Base-by-base conservation (phyloP, 2,329 filamentous ascomycete species). In the Beauveria varroae region DNA sequence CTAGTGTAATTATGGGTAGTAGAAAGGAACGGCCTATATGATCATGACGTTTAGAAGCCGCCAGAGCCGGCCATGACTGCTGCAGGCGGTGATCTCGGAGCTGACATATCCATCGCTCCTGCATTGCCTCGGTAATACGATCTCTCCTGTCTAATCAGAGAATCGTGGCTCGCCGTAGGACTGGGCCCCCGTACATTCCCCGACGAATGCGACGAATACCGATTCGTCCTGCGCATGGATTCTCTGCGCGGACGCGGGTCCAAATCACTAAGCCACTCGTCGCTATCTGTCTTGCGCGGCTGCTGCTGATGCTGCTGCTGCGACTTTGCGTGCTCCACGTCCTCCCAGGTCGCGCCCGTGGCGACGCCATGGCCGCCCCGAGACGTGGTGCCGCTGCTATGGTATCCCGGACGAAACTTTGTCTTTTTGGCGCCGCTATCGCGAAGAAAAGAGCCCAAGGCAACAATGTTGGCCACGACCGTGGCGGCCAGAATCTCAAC, bases 401-500 rank as follows among this genome's bases (percentile, higher is more conserved):
- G 68, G 22, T 67, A 83, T 28, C 81, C 81, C 63, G 83, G 80
- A 62, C 87, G 87, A 76, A 89, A 97, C 71, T 90, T 93, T 62
- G 81, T 81, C 74, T 93, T 95, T 78, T 96, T 97, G 49, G 90
- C 80, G 34, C 93, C 93, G 60, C 90, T 85, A 71, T 96, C 93
- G 8, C 93, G 84, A 16, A 96, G 85, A 70, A 96, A 97, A 0
- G 91, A 95, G 4, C 93, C 93, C 0, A 97, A 84, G 1, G 96
- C 89, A 24, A 97, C 81, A 1, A 88, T 86, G 71, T 97, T 97
- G 14, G 92, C 90, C 1, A 95, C 90, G 0, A 85, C 84, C 0
- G 91, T 89, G 1, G 93, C 91, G 22, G 91, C 91, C 1, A 97
- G 81, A 12, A 96, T 89, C 70, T 97, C 93, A 5, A 93, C 80